Evolutionary conservation across 2,329 filamentous ascomycete species (phyloP).

Genomic region (Sclerotinia glacialis): DNA sequence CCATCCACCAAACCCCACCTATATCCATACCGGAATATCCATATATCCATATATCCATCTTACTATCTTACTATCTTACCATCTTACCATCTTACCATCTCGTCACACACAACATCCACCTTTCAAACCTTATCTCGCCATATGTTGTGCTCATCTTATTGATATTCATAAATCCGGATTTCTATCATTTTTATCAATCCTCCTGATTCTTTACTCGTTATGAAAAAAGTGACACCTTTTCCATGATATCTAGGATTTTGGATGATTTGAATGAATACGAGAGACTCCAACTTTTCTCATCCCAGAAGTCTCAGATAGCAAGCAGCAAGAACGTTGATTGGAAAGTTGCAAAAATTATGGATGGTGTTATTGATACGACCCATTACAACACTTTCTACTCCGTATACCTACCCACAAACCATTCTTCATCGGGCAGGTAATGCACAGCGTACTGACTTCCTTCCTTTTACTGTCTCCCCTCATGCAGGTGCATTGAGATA

Average conservation of each 20-base stretch:
- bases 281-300: background rate
- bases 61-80: no score
- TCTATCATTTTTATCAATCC: background rate
- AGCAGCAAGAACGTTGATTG: background rate
- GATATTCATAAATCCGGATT: background rate
- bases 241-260: no score
- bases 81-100: background rate
- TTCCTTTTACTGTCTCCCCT: slow-evolving; percentile 7
- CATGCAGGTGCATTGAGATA: slow-evolving; percentile 10
- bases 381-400: slow-evolving; percentile 10
- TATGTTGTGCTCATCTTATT: background rate
- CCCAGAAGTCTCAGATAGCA: background rate
- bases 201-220: background rate
- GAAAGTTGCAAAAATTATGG: background rate
- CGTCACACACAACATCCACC: background rate
- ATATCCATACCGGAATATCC: no score
- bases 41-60: no score
- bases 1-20: background rate
- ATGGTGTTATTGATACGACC: slow-evolving; percentile 9
- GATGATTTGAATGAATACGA: background rate
- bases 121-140: background rate
- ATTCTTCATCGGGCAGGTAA: slow-evolving; percentile 21
- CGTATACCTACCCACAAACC: background rate
- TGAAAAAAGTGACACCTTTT: background rate
- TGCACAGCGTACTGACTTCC: slow-evolving; percentile 6